Percentiles rank a stretch among this genome's conserved stretches.
Conservation (phyloP, 257 asterid genomes). For the Verbascum thapsus region DNA sequence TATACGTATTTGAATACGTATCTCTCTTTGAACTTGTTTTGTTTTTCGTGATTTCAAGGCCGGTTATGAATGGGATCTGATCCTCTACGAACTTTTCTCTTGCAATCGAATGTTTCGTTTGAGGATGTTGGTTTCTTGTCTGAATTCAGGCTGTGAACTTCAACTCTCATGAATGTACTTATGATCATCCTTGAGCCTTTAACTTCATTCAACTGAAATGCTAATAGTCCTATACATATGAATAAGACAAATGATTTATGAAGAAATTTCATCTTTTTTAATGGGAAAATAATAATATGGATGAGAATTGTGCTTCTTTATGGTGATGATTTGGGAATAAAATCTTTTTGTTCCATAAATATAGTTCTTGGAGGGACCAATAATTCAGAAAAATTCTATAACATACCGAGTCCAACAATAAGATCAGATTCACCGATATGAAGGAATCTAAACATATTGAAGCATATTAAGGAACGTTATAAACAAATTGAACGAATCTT, state of each 20-base stretch:
- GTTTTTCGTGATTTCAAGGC: conserved; percentile 27
- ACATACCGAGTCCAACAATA: no score
- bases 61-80: conserved; percentile 89
- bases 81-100: conserved; percentile 64
- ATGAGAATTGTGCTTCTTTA: no score
- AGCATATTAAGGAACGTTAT: no score
- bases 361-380: no score
- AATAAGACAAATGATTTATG: conserved; percentile 34
- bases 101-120: conserved; percentile 48
- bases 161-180: conserved; percentile 37
- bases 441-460: conserved; percentile 34
- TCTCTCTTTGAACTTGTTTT: conserved; percentile 3
- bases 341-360: no score
- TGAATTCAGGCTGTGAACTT: conserved; percentile 27
- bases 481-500: conserved; percentile 63
- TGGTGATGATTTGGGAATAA: no score
- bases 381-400: no score
- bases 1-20: no score
- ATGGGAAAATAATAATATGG: no score
- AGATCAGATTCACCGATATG: no score
- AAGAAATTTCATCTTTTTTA: no score
- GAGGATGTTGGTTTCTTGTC: conserved; percentile 32
- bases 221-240: conserved; percentile 44
- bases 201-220: conserved; percentile 38
- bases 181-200: conserved; percentile 34